Conservation (phyloP, 768 basidiomycete genomes). For the Suillus brevipes region DNA sequence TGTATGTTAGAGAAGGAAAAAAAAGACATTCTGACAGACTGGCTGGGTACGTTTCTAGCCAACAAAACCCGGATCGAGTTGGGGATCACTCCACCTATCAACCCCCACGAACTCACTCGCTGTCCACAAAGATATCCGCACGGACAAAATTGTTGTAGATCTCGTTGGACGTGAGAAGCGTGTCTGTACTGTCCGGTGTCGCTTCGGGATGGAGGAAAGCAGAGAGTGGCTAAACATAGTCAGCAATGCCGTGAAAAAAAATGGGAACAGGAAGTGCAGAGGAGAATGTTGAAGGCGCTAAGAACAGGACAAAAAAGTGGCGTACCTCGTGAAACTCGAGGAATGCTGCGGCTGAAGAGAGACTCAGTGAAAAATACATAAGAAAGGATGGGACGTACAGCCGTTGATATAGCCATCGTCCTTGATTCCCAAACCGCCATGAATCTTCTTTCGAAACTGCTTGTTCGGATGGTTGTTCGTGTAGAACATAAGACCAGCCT, state of each 20-base stretch:
- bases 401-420: constrained; percentile 61
- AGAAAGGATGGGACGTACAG: constrained; percentile 40
- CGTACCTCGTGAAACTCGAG: constrained; percentile 66
- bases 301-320: neutral
- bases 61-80: neutral
- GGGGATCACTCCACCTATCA: neutral
- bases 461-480: constrained; percentile 54
- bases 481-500: constrained; percentile 77
- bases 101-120: neutral
- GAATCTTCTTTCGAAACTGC: constrained; percentile 66
- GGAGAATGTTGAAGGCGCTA: neutral
- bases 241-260: neutral
- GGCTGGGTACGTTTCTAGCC: neutral
- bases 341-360: constrained; percentile 55
- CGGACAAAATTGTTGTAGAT: constrained; percentile 73
- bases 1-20: neutral
- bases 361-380: constrained; percentile 5
- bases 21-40: too few species aligned
- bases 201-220: constrained; percentile 65
- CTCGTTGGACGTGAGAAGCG: constrained; percentile 67
- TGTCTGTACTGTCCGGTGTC: constrained; percentile 48
- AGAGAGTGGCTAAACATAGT: constrained; percentile 46
- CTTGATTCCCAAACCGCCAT: constrained; percentile 65
- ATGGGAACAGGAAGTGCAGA: too few species aligned
- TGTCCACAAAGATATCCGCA: constrained; percentile 43